phyloP scores from a whole-genome alignment of 345 rosid species.

The Arabidopsis arenosa region DNA sequence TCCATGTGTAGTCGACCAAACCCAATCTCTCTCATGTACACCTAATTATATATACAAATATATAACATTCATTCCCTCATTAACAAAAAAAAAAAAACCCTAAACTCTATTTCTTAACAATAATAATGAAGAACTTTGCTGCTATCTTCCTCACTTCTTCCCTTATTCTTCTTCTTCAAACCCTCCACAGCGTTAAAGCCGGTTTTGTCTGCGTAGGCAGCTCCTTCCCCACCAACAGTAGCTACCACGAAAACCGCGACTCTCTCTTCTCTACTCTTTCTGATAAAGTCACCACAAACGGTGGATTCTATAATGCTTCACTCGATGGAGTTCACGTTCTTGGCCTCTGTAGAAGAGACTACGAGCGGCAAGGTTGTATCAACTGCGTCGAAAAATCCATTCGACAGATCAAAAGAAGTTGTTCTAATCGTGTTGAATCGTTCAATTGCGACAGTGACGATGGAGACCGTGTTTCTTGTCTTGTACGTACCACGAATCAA shows the following conservation, averaged over 20 bases:
- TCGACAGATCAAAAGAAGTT: constrained; percentile 8
- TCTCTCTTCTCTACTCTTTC: constrained; percentile 47
- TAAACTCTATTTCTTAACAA: constrained; percentile 2
- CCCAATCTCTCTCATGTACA: neutral
- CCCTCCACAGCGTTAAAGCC: constrained; percentile 11
- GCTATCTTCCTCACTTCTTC: neutral
- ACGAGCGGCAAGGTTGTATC: constrained; percentile 39
- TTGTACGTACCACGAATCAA: constrained; percentile 42
- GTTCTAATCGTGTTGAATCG: constrained; percentile 47
- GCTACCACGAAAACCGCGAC: constrained; percentile 42
- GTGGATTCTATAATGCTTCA: constrained; percentile 43
- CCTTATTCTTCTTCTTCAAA: constrained; percentile 25
- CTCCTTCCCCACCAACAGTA: constrained; percentile 37
- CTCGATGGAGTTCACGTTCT: constrained; percentile 44
- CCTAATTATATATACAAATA: constrained; percentile 3
- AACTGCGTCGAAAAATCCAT: constrained; percentile 32
- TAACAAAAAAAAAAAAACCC: neutral
- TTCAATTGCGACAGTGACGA: constrained; percentile 26
- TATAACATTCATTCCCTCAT: neutral
- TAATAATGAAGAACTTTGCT: constrained; percentile 20
- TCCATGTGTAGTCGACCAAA: neutral
- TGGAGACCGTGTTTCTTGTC: constrained; percentile 32
- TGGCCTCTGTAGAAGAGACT: constrained; percentile 49
- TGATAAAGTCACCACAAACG: constrained; percentile 19
- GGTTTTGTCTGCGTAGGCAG: constrained; percentile 15